Conservation (phyloP, 2,329 filamentous ascomycete genomes). For the Cadophora sp. region DNA sequence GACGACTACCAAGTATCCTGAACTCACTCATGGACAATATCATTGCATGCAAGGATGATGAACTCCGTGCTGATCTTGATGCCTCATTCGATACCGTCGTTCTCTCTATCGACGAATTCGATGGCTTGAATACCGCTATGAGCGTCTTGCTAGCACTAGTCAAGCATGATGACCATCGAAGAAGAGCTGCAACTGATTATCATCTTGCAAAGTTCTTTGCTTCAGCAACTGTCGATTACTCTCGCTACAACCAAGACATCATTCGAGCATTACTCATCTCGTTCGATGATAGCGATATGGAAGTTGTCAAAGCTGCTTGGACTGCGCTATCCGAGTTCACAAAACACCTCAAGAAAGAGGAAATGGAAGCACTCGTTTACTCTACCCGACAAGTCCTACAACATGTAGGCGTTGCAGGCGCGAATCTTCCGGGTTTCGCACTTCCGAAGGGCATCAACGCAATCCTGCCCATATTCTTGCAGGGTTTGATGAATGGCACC, state of each 20-base stretch:
- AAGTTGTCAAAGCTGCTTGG: slow-evolving; percentile 91
- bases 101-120: slow-evolving; percentile 91
- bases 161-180: slow-evolving; percentile 91
- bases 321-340: slow-evolving; percentile 85
- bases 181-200: slow-evolving; percentile 76
- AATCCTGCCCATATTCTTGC: slow-evolving; percentile 93
- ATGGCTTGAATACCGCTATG: slow-evolving; percentile 95
- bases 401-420: slow-evolving; percentile 86
- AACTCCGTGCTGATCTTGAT: slow-evolving; percentile 74
- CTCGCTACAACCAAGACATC: slow-evolving; percentile 93
- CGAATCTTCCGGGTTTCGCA: slow-evolving; percentile 85
- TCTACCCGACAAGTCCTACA: slow-evolving; percentile 87
- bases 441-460: slow-evolving; percentile 97
- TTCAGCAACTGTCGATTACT: slow-evolving; percentile 83
- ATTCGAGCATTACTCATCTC: slow-evolving; percentile 89
- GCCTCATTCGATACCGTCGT: slow-evolving; percentile 88
- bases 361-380: slow-evolving; percentile 92
- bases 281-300: slow-evolving; percentile 84
- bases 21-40: slow-evolving; percentile 95
- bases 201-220: slow-evolving; percentile 90
- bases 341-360: slow-evolving; percentile 89
- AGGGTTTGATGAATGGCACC: slow-evolving; percentile 96
- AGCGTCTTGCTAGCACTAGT: slow-evolving; percentile 86
- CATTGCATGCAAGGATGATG: slow-evolving; percentile 77
- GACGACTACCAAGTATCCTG: slow-evolving; percentile 86